Evolutionary conservation across 1,284 basidiomycete species (phyloP), one percentile per base, ranked within the genome.

Genomic region (Macrocystidia cucumis): DNA sequence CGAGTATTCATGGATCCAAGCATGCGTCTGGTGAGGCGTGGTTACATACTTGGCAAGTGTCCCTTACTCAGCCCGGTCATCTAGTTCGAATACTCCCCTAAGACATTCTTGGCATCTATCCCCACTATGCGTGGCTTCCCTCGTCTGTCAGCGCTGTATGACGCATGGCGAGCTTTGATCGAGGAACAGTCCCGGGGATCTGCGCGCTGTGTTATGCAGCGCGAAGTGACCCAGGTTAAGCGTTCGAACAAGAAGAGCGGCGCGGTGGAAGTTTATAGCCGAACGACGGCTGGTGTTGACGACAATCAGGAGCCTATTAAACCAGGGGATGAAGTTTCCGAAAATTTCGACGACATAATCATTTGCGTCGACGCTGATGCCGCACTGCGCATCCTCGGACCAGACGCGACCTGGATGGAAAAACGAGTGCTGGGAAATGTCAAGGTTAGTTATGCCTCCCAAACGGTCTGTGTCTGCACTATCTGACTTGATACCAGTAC

Each of bases 271-370:
- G 50, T 48, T n/a, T 55, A 47, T 49, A 48, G 45, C 34, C 49
- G 51, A 8, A 21, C 31, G 4, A 52, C 48, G 35, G 31, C 43
- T 11, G 56, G 51, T 4, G 53, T 46, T 4, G 43, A 46, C 29
- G 47, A 49, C 42, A 50, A 44, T 12, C 49, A 56, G 28, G 39
- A 42, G 12, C 44, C 51, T 4, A 31, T 50, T n/a, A 48, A 49
- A 12, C 51, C 49, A 12, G 50, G 48, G 4, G 39, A 48, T 8
- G 49, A 62, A 12, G 45, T 53, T 11, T 51, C 62, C 12, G 75
- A 74, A 37, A 56, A 55, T 11, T 82, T 72, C 47, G 78, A 82
- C 51, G 75, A 82, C 47, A 59, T 84, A 38, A 70, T 83, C 14
- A 54, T 83, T 7, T 70, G 70, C 7, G 57, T 74, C 22, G 65